A percentile compares a stretch with the other conserved stretches of the same genome.
Conservation (phyloP, 345 rosid genomes). For the Trapa incisa region DNA sequence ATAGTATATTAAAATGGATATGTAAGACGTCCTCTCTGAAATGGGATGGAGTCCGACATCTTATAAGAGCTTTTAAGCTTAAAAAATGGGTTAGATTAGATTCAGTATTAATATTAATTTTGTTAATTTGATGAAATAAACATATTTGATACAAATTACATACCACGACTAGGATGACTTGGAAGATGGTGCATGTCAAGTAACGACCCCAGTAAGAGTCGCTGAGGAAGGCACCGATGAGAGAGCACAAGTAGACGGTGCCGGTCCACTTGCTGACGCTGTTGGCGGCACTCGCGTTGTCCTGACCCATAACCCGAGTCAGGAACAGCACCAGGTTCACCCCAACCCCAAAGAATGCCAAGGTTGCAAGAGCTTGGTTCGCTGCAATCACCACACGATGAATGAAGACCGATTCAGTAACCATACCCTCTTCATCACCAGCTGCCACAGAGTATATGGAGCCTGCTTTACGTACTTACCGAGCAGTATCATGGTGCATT, state of each 20-base stretch:
- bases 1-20: neutral
- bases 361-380: constrained; percentile 89
- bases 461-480: too few species aligned
- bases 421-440: too few species aligned
- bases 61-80: too few species aligned
- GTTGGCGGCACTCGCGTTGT: constrained; percentile 75
- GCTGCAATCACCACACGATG: constrained; percentile 22
- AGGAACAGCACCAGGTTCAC: constrained; percentile 83
- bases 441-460: too few species aligned
- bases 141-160: constrained; percentile 8
- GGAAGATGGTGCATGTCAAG: constrained; percentile 88
- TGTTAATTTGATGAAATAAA: too few species aligned
- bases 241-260: constrained; percentile 86
- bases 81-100: too few species aligned
- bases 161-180: constrained; percentile 74
- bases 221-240: constrained; percentile 93
- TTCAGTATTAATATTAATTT: too few species aligned
- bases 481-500: too few species aligned
- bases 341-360: constrained; percentile 92
- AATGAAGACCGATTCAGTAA: too few species aligned
- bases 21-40: neutral
- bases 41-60: too few species aligned
- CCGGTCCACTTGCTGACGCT: constrained; percentile 50
- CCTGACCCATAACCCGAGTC: constrained; percentile 77
- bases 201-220: constrained; percentile 98